Evolutionary conservation across 2,329 filamentous ascomycete genomes (phyloP).

Genomic region (Aspergillus intermedius): DNA sequence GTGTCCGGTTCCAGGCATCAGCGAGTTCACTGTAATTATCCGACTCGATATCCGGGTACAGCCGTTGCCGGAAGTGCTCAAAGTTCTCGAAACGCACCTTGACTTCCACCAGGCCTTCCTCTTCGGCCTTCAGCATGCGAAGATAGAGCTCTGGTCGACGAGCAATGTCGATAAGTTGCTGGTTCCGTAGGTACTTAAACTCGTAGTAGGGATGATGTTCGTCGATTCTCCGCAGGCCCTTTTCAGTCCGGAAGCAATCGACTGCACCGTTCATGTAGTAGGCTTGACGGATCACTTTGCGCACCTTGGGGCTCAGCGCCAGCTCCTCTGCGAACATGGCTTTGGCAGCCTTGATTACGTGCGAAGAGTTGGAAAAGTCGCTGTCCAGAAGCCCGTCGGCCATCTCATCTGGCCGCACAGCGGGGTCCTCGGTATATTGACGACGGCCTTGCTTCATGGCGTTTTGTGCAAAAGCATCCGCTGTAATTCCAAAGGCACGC

Average conservation of each 20-base stretch:
- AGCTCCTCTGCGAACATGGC: constrained; percentile 89
- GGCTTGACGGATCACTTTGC: constrained; percentile 73
- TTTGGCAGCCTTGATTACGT: constrained; percentile 72
- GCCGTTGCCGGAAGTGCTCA: constrained; percentile 65
- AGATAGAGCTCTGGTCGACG: constrained; percentile 82
- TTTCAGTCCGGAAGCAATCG: constrained; percentile 85
- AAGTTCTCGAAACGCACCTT: constrained; percentile 70
- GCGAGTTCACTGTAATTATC: constrained; percentile 94
- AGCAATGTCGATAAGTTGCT: constrained; percentile 74
- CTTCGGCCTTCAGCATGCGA: constrained; percentile 95
- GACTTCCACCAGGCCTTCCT: constrained; percentile 86
- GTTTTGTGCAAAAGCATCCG: constrained; percentile 84
- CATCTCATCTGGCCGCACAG: constrained; percentile 73
- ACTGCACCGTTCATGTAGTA: constrained; percentile 81
- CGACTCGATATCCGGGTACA: constrained; percentile 80
- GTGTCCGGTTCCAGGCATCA: constrained; percentile 88
- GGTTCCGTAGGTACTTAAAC: constrained; percentile 91
- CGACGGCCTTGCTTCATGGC: constrained; percentile 71
- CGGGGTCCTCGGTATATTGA: constrained; percentile 76
- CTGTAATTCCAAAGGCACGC: constrained; percentile 79
- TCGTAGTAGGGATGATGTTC: constrained; percentile 96
- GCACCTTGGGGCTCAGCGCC: constrained; percentile 77
- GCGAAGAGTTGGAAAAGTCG: constrained; percentile 67
- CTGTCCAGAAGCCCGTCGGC: constrained; percentile 70
- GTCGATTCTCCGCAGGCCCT: constrained; percentile 86